A percentile compares a stretch with the other conserved stretches of the same genome.
These are phyloP conservation scores for Diaporthe ampelina DNA, from an alignment of 2,329 filamentous ascomycete genomes.

Conservation along the genomic window DNA sequence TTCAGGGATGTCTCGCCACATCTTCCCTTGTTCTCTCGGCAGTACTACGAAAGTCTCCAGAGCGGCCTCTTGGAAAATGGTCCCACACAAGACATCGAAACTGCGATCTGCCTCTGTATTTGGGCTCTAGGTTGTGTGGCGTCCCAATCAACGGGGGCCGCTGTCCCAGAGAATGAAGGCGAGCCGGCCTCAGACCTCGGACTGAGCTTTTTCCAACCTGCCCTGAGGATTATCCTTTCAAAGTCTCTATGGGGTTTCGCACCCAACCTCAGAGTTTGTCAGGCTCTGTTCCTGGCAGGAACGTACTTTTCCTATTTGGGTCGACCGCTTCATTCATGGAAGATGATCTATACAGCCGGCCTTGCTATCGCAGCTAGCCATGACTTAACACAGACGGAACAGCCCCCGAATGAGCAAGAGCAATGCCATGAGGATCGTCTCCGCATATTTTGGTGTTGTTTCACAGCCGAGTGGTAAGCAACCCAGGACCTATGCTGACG, in stretches of 20 bases:
- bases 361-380: neutral
- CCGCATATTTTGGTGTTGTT: conserved; percentile 78
- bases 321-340: conserved; percentile 54
- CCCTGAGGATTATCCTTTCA: conserved; percentile 52
- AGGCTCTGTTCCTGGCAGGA: conserved; percentile 54
- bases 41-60: conserved; percentile 49
- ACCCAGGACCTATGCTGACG: neutral
- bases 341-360: conserved; percentile 52
- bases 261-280: conserved; percentile 49
- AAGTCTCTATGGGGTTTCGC: conserved; percentile 52
- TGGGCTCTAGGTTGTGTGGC: conserved; percentile 53
- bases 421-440: conserved; percentile 60
- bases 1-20: conserved; percentile 53
- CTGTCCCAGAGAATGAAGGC: neutral
- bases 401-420: conserved; percentile 4
- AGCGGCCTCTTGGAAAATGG: conserved; percentile 46
- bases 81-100: conserved; percentile 47
- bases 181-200: conserved; percentile 47
- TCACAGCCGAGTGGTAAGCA: conserved; percentile 77
- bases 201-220: conserved; percentile 52
- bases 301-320: conserved; percentile 55
- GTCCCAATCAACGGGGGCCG: conserved; percentile 22
- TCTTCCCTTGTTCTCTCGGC: conserved; percentile 52
- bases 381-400: neutral
- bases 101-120: conserved; percentile 53